phyloP scores from a whole-genome alignment of 345 rosid genomes.

The Angophora floribunda region DNA sequence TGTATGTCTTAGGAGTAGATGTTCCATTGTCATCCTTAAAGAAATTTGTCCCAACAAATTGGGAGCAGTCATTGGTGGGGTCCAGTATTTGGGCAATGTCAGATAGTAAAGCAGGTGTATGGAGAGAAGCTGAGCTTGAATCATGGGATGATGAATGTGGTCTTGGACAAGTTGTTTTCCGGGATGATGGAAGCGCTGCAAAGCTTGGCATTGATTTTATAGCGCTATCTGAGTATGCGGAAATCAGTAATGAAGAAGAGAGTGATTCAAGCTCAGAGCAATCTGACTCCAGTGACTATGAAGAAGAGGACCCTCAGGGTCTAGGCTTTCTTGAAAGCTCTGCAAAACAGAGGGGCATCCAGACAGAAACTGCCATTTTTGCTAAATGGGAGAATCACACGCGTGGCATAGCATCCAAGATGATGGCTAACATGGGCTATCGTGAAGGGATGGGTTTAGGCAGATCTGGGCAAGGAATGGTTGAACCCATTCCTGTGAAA shows the following conservation, averaged over 20 bases:
- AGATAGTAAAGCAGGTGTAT: constrained; percentile 41
- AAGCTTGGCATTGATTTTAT: constrained; percentile 52
- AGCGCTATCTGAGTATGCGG: constrained; percentile 53
- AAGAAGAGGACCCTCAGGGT: constrained; percentile 51
- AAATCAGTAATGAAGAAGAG: constrained; percentile 44
- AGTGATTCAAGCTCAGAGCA: constrained; percentile 47
- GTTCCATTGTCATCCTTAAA: constrained; percentile 66
- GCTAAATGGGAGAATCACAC: constrained; percentile 98
- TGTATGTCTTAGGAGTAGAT: constrained; percentile 49
- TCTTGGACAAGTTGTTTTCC: constrained; percentile 63
- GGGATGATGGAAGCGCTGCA: constrained; percentile 56
- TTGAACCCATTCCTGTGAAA: constrained; percentile 69
- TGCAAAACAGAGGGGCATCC: constrained; percentile 49
- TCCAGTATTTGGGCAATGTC: constrained; percentile 73
- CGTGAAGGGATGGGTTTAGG: constrained; percentile 96
- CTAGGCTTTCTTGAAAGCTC: constrained; percentile 60
- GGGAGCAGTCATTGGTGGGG: constrained; percentile 79
- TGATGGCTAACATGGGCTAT: constrained; percentile 97
- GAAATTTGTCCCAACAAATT: constrained; percentile 45
- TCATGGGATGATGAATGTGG: constrained; percentile 70
- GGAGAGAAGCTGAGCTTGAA: constrained; percentile 89
- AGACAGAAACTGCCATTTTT: constrained; percentile 68
- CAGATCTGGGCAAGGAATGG: constrained; percentile 77
- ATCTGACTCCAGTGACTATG: constrained; percentile 49
- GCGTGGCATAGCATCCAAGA: constrained; percentile 87